Evolutionary conservation across 768 basidiomycete genomes (phyloP).

Genomic region (Phylloporus sp.): DNA sequence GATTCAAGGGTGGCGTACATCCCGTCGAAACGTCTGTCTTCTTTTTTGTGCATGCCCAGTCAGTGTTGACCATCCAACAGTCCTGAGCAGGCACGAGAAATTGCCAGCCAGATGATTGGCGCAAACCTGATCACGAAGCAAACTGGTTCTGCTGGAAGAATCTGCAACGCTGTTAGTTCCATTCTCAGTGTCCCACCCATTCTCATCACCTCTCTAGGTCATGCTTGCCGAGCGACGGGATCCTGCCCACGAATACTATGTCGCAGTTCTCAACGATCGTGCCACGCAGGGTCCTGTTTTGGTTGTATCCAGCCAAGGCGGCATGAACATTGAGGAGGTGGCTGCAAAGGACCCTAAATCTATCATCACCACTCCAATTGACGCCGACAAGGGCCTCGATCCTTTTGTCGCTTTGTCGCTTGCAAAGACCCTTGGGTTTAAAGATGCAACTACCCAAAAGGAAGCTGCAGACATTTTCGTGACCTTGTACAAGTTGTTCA

Average conservation of each 20-base stretch:
- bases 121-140: constrained; percentile 97
- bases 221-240: constrained; percentile 97
- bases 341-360: constrained; percentile 92
- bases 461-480: constrained; percentile 93
- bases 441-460: constrained; percentile 60
- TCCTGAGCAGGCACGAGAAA: constrained; percentile 83
- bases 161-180: constrained; percentile 86
- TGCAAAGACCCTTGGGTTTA: constrained; percentile 91
- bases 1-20: constrained; percentile 97
- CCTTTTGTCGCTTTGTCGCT: constrained; percentile 67
- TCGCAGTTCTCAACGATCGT: constrained; percentile 95
- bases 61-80: constrained; percentile 36
- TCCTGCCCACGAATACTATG: constrained; percentile 96
- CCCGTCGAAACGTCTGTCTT: constrained; percentile 72
- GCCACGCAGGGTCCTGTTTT: constrained; percentile 84
- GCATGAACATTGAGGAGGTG: constrained; percentile 99
- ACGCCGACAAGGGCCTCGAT: constrained; percentile 77
- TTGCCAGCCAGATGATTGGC: constrained; percentile 91
- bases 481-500: constrained; percentile 94
- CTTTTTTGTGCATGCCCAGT: background rate
- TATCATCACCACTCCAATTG: constrained; percentile 93
- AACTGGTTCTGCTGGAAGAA: constrained; percentile 85
- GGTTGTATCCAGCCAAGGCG: constrained; percentile 91
- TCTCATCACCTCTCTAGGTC: constrained; percentile 51
- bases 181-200: background rate